Base-by-base conservation (phyloP, 2,329 filamentous ascomycete genomes). In the Fusarium sp. region DNA sequence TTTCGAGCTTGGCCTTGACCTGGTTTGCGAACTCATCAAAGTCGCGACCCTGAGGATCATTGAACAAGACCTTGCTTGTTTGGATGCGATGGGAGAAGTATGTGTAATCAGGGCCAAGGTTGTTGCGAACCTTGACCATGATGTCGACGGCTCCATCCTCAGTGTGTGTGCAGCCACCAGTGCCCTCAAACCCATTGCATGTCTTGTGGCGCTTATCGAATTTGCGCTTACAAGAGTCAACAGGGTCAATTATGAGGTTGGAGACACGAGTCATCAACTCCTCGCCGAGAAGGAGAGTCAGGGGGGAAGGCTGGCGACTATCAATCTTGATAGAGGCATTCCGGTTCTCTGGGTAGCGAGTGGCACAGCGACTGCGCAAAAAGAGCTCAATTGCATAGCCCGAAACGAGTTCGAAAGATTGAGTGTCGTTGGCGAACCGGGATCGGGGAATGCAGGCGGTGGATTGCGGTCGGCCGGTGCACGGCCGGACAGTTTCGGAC, bases 311-410 rank as follows among this genome's bases (percentile, higher is more conserved):
- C 77, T 89, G 88, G 3, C 73, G 77, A 79, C 88, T 89, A 61
- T 83, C 81, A 62, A 89, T 77, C 66, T 80, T 83, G 47, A 88
- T 73, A 3, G 77, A 76, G 31, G 77, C 76, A 69, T 78, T 81
- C 35, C 82, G 85, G 59, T 82, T 82, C 81, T 79, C 85, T 82
- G 29, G 82, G 75, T 24, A 78, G 31, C 77, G 74, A 14, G 75
- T 80, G 66, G 65, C 81, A 64, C 82, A 84, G 63, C 81, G 82
- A 71, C 84, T 87, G 47, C 82, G 83, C 69, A 89, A 82, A 20
- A 81, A 81, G 38, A 89, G 77, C 35, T 84, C 82, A 45, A 89
- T 82, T 11, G 82, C 82, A 76, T 87, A 89, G n/a, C 88, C 88
- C 6, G 88, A 86, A 4, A 85, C 76, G 22, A 78, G 64, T 65